These are phyloP conservation scores for Rhizophora apiculata DNA, from an alignment of 345 rosid species.

Conservation along the genomic window DNA sequence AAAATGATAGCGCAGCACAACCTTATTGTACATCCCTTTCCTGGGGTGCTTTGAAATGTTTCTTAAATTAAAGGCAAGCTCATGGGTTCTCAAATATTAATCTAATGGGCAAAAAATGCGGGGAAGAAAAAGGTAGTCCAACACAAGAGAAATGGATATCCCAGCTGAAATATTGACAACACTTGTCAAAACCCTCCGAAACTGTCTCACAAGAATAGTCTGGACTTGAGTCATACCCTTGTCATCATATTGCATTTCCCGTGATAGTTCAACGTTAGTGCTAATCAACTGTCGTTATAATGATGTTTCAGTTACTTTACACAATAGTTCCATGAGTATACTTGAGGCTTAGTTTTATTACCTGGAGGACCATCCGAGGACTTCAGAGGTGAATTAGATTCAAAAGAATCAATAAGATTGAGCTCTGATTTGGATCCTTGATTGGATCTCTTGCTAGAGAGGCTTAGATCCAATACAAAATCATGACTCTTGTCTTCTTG, in stretches of 20 bases:
- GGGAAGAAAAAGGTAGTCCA: slow-evolving; percentile 41
- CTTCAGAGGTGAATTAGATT: too few relatives aligned
- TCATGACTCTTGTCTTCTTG: too few relatives aligned
- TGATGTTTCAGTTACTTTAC: slow-evolving; percentile 47
- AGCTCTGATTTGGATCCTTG: too few relatives aligned
- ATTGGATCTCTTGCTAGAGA: too few relatives aligned
- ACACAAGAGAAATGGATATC: slow-evolving; percentile 57
- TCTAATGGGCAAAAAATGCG: slow-evolving; percentile 12
- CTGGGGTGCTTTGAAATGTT: slow-evolving; percentile 32
- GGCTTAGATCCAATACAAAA: too few relatives aligned
- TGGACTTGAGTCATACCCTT: slow-evolving; percentile 4
- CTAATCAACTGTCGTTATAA: slow-evolving; percentile 56
- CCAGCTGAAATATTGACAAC: slow-evolving; percentile 34
- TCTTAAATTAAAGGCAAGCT: slow-evolving; percentile 58
- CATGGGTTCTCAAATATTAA: slow-evolving; percentile 8
- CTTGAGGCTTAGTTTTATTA: slow-evolving; percentile 40
- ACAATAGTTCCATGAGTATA: slow-evolving; percentile 46
- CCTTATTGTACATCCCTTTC: slow-evolving; percentile 18
- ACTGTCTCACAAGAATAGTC: slow-evolving; percentile 10
- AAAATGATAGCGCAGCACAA: slow-evolving; percentile 36
- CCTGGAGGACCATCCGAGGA: too few relatives aligned
- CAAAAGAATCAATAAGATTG: too few relatives aligned
- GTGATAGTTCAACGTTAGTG: slow-evolving; percentile 10
- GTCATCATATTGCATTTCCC: slow-evolving; percentile 23
- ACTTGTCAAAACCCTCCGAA: slow-evolving; percentile 23